Percentiles rank a stretch among this genome's conserved stretches.
Conservation (phyloP, 495 filamentous ascomycete species). For the Emericellopsis terricola region DNA sequence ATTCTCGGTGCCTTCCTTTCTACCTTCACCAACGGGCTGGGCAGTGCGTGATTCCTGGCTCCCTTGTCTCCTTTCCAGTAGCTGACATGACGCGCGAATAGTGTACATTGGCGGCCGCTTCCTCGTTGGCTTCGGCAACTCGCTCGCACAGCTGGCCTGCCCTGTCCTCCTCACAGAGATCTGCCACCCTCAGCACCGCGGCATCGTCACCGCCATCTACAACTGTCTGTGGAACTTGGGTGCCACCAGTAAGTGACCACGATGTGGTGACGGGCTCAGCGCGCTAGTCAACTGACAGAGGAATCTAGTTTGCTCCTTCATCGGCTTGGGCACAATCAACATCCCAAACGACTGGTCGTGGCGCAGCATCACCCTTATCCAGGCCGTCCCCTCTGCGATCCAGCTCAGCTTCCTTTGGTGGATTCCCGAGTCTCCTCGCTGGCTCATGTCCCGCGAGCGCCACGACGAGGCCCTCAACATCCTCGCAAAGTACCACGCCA, state of each 20-base stretch:
- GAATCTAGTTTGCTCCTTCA: not conserved
- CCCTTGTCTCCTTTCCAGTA: conserved; percentile 30
- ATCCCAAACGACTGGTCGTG: conserved; percentile 3
- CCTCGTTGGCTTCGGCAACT: conserved; percentile 39
- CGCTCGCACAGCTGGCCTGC: conserved; percentile 31
- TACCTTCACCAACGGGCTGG: conserved; percentile 18
- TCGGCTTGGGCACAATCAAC: not conserved
- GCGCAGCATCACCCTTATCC: conserved; percentile 8
- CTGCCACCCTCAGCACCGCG: conserved; percentile 36
- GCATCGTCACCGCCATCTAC: conserved; percentile 35
- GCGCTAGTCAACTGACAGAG: not conserved
- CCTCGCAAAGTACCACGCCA: conserved; percentile 7
- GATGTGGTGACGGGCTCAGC: not conserved
- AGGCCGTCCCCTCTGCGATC: conserved; percentile 21
- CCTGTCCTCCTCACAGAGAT: conserved; percentile 39
- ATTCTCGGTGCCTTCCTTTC: conserved; percentile 27
- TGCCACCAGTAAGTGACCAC: not conserved
- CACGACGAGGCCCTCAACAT: conserved; percentile 4
- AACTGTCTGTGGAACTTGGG: conserved; percentile 32
- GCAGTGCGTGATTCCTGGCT: conserved; percentile 33
- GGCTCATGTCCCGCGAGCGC: conserved; percentile 5
- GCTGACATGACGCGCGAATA: conserved; percentile 19
- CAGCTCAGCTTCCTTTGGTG: conserved; percentile 22
- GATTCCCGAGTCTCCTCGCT: conserved; percentile 14
- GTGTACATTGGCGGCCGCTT: conserved; percentile 43